Base-by-base conservation (phyloP, 164 flowering plant species). In the Piper longum region DNA sequence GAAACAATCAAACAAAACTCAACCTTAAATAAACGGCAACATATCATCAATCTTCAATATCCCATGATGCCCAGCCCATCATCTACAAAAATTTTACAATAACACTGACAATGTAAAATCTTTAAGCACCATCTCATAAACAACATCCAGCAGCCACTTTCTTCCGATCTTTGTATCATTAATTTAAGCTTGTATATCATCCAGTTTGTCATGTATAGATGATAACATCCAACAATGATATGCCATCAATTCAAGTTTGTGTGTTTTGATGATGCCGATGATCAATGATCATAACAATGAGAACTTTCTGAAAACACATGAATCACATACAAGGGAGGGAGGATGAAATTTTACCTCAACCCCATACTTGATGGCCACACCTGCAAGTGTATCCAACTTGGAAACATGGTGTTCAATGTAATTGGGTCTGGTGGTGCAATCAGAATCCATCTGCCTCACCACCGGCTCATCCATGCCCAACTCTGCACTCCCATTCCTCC, bases 351-450 rank as follows among this genome's bases (percentile, higher is more conserved):
- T 8, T 73, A 91, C 98, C 95, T 91, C 98, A 26, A 91, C 98
- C 16, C 98, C 98, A 63, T 91, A 91, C 65, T 83, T 87, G 72
- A 91, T 91, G 56, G 98, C 96, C 26, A 91, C 82, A 9, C 98
- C 98, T 18, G 98, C 98, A 26, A 91, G 86, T 1, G 98, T 91
- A 72, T 91, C 98, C 75, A 83, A 69, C 73, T 77, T 87, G 18
- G 98, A 77, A 14, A 91, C 92, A 1, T 42, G 78, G 61, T 91
- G 98, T 62, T 80, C 83, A 19, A 89, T 85, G 59, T 64, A 85
- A 59, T 66, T 71, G 36, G 36, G 36, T 8, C 56, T 54, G 43
- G 58, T 43, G 42, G 67, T n/a, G 19, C 42, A 55, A 62, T 64
- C 45, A 36, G 4, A 40, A 41, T 57, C 69, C 17, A 40, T 16